Conservation (phyloP, 169 alveolate genomes). For the Cryptosporidium muris region DNA sequence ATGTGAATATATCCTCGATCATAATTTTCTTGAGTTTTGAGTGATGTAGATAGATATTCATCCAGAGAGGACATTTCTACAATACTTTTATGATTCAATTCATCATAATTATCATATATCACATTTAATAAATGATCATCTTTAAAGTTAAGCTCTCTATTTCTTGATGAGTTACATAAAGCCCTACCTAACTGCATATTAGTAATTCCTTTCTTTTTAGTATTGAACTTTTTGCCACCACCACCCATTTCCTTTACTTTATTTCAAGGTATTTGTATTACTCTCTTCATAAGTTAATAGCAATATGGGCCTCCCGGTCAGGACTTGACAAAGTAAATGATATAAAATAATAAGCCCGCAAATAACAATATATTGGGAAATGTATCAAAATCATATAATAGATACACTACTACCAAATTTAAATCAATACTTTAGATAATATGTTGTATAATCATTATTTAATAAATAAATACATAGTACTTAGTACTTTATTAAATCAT, state of each 20-base stretch:
- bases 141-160: not conserved
- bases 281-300: too few species aligned
- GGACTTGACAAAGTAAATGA: too few species aligned
- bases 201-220: conserved; percentile 51
- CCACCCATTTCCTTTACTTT: conserved; percentile 31
- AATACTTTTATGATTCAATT: conserved; percentile 57
- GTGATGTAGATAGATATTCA: conserved; percentile 61
- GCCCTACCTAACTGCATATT: conserved; percentile 61
- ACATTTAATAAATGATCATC: conserved; percentile 54
- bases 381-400: too few species aligned
- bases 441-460: too few species aligned
- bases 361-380: too few species aligned
- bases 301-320: too few species aligned
- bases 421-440: too few species aligned
- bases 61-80: conserved; percentile 58
- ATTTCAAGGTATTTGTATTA: too few species aligned
- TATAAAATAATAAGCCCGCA: too few species aligned
- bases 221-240: conserved; percentile 49
- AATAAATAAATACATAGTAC: too few species aligned
- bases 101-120: conserved; percentile 55
- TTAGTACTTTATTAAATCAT: too few species aligned
- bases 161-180: conserved; percentile 42
- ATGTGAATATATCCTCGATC: conserved; percentile 38
- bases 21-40: conserved; percentile 62
- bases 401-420: too few species aligned